These are phyloP conservation scores for Cucurbita pepo DNA, from an alignment of 306 rosid genomes.

Conservation along the genomic window DNA sequence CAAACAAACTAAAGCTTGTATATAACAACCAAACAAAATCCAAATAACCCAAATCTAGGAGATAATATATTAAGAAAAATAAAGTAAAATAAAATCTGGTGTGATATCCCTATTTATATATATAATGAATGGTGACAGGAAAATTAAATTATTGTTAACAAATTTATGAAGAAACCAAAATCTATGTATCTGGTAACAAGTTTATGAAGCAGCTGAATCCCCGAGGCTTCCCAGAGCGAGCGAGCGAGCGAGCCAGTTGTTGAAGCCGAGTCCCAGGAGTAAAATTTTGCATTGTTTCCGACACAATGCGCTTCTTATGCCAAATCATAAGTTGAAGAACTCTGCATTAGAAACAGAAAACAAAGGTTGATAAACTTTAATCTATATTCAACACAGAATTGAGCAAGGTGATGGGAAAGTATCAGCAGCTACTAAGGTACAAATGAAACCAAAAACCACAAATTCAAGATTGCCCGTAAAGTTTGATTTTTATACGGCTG, in stretches of 20 bases:
- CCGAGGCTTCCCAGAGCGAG: not conserved
- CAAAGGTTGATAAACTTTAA: not conserved
- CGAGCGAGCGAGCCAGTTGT: not conserved
- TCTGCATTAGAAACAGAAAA: not conserved
- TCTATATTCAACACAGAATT: not conserved
- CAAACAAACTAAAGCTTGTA: not conserved
- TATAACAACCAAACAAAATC: conserved; percentile 1
- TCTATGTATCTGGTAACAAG: not conserved
- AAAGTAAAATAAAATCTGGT: not conserved
- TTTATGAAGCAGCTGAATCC: conserved; percentile 3
- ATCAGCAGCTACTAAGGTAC: not conserved
- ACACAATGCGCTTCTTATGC: not conserved
- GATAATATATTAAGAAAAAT: not conserved
- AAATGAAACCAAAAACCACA: too few relatives aligned
- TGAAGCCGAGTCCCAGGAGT: not conserved
- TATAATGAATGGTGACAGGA: not conserved
- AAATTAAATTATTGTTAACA: not conserved
- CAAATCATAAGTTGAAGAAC: not conserved
- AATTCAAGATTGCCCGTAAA: too few relatives aligned
- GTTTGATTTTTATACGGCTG: too few relatives aligned
- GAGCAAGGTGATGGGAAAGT: not conserved
- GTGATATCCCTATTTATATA: not conserved
- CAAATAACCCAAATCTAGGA: not conserved
- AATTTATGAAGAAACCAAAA: not conserved
- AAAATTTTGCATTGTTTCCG: not conserved